A percentile compares a stretch with the other conserved stretches of the same genome.
Evolutionary conservation across 306 rosid species (phyloP).

Genomic region (Casuarina cunninghamiana): DNA sequence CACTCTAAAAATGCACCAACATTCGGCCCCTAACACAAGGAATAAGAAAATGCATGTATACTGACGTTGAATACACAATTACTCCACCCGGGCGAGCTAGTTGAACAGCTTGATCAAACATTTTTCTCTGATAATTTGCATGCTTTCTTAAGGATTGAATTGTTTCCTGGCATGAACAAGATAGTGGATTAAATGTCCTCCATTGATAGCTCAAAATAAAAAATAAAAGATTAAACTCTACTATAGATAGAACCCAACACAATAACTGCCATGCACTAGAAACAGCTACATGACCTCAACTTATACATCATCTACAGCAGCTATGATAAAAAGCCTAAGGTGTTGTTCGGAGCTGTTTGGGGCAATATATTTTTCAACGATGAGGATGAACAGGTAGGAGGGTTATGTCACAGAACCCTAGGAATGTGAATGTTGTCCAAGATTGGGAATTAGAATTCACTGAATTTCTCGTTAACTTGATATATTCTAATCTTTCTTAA

Average conservation of each 20-base stretch:
- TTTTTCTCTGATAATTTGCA: conserved; percentile 77
- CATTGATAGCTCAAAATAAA: neutral
- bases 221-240: too few relatives aligned
- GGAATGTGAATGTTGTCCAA: too few relatives aligned
- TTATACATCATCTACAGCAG: neutral
- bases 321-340: neutral
- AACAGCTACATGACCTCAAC: neutral
- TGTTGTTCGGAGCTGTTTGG: neutral
- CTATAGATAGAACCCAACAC: neutral
- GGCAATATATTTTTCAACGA: neutral
- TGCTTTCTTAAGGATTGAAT: conserved; percentile 72
- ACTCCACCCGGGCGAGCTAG: conserved; percentile 83
- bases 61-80: conserved; percentile 93
- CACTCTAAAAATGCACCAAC: neutral
- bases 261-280: neutral
- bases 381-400: neutral
- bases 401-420: neutral
- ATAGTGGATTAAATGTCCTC: conserved; percentile 8
- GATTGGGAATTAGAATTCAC: too few relatives aligned
- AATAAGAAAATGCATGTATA: conserved; percentile 27
- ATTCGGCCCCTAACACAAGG: conserved; percentile 12
- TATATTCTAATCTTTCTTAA: neutral
- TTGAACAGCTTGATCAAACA: conserved; percentile 96
- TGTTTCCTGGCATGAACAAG: conserved; percentile 62
- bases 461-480: neutral